Percentiles rank a stretch among this genome's conserved stretches.
phyloP scores from a whole-genome alignment of 2,329 filamentous ascomycete genomes.

The Hypomyces perniciosus region DNA sequence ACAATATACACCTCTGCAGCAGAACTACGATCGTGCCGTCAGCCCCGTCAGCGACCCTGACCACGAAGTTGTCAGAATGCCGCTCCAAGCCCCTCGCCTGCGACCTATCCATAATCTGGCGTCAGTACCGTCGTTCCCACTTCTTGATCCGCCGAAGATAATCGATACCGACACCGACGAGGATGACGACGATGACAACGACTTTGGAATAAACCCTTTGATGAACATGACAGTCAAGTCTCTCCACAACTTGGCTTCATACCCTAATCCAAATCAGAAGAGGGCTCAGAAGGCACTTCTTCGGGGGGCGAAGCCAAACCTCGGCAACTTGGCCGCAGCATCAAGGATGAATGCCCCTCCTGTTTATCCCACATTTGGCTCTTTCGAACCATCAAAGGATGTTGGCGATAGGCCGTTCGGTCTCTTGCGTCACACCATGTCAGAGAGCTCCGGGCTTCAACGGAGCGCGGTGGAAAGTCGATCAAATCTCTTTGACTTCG shows the following conservation, averaged over 20 bases:
- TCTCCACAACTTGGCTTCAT: slow-evolving; percentile 49
- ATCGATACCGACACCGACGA: slow-evolving; percentile 18
- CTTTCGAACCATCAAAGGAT: background rate
- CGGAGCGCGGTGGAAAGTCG: slow-evolving; percentile 12
- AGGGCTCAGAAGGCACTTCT: slow-evolving; percentile 42
- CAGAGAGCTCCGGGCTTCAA: slow-evolving; percentile 13
- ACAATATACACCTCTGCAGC: slow-evolving; percentile 47
- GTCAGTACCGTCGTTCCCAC: slow-evolving; percentile 5
- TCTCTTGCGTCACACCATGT: slow-evolving; percentile 7
- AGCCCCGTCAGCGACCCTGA: slow-evolving; percentile 31
- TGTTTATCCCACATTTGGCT: background rate
- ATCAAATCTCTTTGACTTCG: slow-evolving; percentile 7
- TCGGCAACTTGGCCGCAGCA: slow-evolving; percentile 5
- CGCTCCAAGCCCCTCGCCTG: slow-evolving; percentile 21
- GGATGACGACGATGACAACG: slow-evolving; percentile 24
- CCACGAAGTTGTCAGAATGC: slow-evolving; percentile 21
- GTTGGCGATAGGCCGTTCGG: background rate
- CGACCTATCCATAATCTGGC: slow-evolving; percentile 23
- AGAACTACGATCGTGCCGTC: slow-evolving; percentile 47
- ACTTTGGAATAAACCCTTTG: slow-evolving; percentile 25
- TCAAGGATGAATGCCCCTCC: background rate
- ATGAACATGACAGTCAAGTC: slow-evolving; percentile 40
- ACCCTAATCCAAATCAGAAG: slow-evolving; percentile 49
- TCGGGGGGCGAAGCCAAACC: slow-evolving; percentile 23
- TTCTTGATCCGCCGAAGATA: background rate